Percentiles rank a stretch among this genome's conserved stretches.
Evolutionary conservation across 139 green algal species (phyloP).

Genomic region (Chlamydomonas schloesseri): DNA sequence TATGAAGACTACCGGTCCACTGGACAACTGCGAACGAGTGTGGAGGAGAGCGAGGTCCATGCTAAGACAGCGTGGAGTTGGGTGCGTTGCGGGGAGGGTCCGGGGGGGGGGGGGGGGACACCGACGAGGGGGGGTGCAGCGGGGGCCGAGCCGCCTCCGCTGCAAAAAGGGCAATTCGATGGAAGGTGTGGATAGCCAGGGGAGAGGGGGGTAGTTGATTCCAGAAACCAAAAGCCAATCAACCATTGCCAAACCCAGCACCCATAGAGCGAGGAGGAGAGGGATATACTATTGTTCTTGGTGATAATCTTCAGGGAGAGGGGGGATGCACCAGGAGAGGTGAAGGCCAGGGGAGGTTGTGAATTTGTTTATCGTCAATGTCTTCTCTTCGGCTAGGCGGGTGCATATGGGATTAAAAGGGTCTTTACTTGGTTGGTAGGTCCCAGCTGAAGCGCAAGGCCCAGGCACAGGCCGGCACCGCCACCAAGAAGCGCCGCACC

Average conservation of each 20-base stretch:
- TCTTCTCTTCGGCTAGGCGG: no score
- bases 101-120: background rate
- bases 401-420: background rate
- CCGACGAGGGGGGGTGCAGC: background rate
- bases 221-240: no score
- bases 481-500: no score
- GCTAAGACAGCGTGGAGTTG: constrained; percentile 13
- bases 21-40: constrained; percentile 12
- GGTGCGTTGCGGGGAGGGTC: constrained; percentile 9
- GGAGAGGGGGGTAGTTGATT: constrained; percentile 2
- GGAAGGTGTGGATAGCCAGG: constrained; percentile 3
- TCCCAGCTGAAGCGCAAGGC: no score
- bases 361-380: background rate
- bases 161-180: constrained; percentile 4
- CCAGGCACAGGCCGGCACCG: no score
- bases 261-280: no score
- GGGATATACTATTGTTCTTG: no score
- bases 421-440: background rate
- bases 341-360: background rate
- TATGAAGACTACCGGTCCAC: constrained; percentile 6
- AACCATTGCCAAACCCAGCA: no score
- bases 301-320: no score
- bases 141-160: constrained; percentile 1
- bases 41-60: constrained; percentile 11
- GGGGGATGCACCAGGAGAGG: constrained; percentile 8